Percentiles rank a stretch among this genome's conserved stretches.
phyloP scores from a whole-genome alignment of 768 basidiomycete species.

The Boletus vinaceobasis region DNA sequence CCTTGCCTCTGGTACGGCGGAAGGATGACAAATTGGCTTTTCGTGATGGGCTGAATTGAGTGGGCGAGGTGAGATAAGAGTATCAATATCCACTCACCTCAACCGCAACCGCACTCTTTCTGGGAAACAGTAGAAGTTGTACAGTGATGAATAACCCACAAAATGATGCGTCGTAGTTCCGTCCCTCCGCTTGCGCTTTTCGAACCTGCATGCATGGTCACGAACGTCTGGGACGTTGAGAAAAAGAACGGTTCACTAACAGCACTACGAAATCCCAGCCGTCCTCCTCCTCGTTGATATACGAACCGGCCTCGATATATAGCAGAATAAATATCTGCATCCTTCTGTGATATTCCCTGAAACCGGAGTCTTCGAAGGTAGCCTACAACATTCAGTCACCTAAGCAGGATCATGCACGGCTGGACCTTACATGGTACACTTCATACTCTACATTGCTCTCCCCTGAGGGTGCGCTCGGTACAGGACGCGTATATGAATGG shows the following conservation, averaged over 20 bases:
- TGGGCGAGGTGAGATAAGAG: background rate
- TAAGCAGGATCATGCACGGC: background rate
- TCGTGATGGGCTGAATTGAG: background rate
- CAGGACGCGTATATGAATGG: constrained; percentile 67
- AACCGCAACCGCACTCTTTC: constrained; percentile 84
- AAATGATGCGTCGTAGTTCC: constrained; percentile 78
- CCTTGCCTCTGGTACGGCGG: constrained; percentile 87
- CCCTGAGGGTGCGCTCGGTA: constrained; percentile 42
- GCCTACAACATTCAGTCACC: constrained; percentile 43
- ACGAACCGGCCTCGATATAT: constrained; percentile 94
- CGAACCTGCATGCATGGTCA: constrained; percentile 53
- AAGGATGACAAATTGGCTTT: constrained; percentile 90
- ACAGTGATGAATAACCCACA: constrained; percentile 89
- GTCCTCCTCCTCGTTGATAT: constrained; percentile 91
- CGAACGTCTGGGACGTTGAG: background rate
- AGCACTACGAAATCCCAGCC: constrained; percentile 90
- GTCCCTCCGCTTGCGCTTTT: constrained; percentile 69
- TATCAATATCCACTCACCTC: constrained; percentile 48
- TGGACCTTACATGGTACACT: constrained; percentile 76
- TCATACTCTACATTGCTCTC: constrained; percentile 72
- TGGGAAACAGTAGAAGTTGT: constrained; percentile 94
- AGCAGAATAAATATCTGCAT: constrained; percentile 95
- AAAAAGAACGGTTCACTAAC: constrained; percentile 44
- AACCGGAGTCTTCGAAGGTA: constrained; percentile 83
- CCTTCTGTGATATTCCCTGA: constrained; percentile 82